A percentile compares a stretch with the other conserved stretches of the same genome.
Evolutionary conservation across 306 rosid species (phyloP).

Genomic region (Alnus rubra): DNA sequence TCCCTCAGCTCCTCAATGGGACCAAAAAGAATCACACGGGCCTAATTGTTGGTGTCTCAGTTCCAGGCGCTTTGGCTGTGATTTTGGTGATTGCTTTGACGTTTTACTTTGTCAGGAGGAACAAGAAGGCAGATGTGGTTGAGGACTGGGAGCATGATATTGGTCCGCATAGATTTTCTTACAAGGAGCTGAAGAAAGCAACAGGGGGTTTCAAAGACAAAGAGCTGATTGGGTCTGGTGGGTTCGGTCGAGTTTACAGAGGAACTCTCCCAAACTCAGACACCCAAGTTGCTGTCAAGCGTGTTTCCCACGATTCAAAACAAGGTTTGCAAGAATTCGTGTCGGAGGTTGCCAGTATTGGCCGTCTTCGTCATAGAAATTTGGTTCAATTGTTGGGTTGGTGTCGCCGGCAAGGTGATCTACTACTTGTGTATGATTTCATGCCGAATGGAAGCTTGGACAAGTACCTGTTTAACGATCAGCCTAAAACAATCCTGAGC

Average conservation of each 20-base stretch:
- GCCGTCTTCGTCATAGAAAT: slow-evolving; percentile 34
- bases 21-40: neutral
- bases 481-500: slow-evolving; percentile 23
- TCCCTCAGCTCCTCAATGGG: slow-evolving; percentile 39
- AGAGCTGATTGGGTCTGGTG: slow-evolving; percentile 38
- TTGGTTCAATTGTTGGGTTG: slow-evolving; percentile 39
- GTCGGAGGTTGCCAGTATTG: slow-evolving; percentile 32
- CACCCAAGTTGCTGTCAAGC: slow-evolving; percentile 28
- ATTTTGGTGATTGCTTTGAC: slow-evolving; percentile 10
- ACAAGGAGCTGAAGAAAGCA: slow-evolving; percentile 29
- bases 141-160: slow-evolving; percentile 37
- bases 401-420: slow-evolving; percentile 30
- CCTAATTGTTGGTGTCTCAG: slow-evolving; percentile 33
- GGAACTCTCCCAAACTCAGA: slow-evolving; percentile 26
- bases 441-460: slow-evolving; percentile 47
- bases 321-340: slow-evolving; percentile 36
- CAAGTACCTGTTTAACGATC: slow-evolving; percentile 38
- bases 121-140: slow-evolving; percentile 20
- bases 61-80: slow-evolving; percentile 22
- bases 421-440: slow-evolving; percentile 34
- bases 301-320: slow-evolving; percentile 31
- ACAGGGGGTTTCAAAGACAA: slow-evolving; percentile 29
- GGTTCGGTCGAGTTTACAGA: slow-evolving; percentile 38
- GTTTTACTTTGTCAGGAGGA: slow-evolving; percentile 9
- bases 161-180: slow-evolving; percentile 37